Base-by-base conservation (phyloP, 2,329 filamentous ascomycete species). In the Delphinella strobiligena region DNA sequence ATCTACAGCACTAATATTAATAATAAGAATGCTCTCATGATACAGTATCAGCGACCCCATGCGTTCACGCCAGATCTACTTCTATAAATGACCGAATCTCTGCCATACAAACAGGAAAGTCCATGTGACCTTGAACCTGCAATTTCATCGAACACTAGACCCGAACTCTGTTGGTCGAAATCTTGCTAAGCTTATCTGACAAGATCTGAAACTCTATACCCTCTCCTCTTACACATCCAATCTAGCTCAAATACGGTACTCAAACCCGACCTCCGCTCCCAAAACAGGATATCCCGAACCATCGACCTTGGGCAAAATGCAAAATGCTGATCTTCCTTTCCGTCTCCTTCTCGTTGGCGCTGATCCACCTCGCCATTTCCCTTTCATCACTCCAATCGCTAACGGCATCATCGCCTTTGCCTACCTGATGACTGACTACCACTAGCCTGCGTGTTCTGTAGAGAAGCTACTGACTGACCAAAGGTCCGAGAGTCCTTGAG, bases 351-450 rank as follows among this genome's bases (percentile, higher is more conserved):
- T 52, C 45, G 27, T 50, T 46, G 15, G 51, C 51, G 22, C 51
- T 47, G 5, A 52, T 33, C 49, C 51, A 56, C 19, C 52, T 41
- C 42, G 49, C 38, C n/a, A 57, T 52, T 37, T 56, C 54, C 12
- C 33, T 43, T 40, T 53, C 46, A 19, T 53, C 51, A 35, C 52
- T 54, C 48, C 48, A 56, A 41, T 56, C 54, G 36, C 52, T 55
- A 7, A 53, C 45, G 24, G 49, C 15, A 12, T 41, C 38, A n/a
- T 54, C 46, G 5, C 49, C 51, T 4, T 46, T 43, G 0, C 49
- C 54, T 16, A 54, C 45, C 29, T 56, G 54, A 36, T 55, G 52
- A 14, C 34, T 55, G 53, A 31, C 46, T 51, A 2, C 52, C 54
- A 7, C 51, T 54, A 4, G 42, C 49, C 41, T 53, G 53, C 15